Base-by-base conservation (phyloP, 306 rosid species). In the Trichosanthes cucumerina region DNA sequence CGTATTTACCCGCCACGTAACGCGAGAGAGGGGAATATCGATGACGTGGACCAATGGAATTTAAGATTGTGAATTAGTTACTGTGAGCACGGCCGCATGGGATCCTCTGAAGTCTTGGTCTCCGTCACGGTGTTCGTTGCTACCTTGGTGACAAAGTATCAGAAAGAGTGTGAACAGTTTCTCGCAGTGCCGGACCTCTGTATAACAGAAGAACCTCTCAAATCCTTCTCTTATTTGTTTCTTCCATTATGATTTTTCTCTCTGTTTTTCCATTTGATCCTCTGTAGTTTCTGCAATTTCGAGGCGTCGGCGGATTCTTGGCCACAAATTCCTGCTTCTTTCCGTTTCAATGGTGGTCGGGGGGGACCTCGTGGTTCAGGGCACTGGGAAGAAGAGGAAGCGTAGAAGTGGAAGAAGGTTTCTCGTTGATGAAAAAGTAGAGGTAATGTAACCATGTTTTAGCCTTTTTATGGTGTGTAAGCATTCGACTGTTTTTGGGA, bases 271-370 rank as follows among this genome's bases (percentile, higher is more conserved):
- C 23, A 0, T 46, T 46, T 19, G 7, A 54, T 75, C n/a, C 21
- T 49, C 9, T 71, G 6, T 24, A 16, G 23, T 64, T 69, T n/a
- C 24, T 4, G n/a, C 12, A 23, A 21, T 68, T 23, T 43, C 12
- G 36, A 43, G 76, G 1, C 50, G 19, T 31, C 6, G 57, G 34
- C 23, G 53, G 9, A 14, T 33, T 18, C 39, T 49, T 74, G 16
- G 16, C 77, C 43, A 9, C 16, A 6, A 31, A 44, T 46, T 76
- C 23, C 0, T 14, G 56, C 33, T 21, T 33, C 11, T 36, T 34
- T 47, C 70, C 26, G 18, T 75, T 74, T 81, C 81, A 85, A 83
- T 85, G 90, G 85, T 82, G 78, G 79, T 50, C 21, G 68, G 24
- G 78, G 68, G 24, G 78, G 81, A 75, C 33, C 38, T 71, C 28